Base-by-base conservation (phyloP, 1,284 basidiomycete species). In the Pterulicium gracile region DNA sequence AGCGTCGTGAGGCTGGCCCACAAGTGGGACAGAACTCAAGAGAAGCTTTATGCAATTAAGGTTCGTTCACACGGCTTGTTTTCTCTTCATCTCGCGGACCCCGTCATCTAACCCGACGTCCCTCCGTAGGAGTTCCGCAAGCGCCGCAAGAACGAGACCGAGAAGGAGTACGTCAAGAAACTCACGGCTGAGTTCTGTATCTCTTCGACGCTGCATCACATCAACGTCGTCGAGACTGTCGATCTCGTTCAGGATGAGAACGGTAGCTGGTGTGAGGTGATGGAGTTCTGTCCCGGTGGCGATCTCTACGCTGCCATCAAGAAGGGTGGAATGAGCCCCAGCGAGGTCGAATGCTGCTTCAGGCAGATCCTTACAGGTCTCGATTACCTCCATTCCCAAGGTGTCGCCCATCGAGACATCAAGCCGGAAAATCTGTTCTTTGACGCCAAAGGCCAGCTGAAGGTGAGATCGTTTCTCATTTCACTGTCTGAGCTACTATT, bases 81-180 rank as follows among this genome's bases (percentile, higher is more conserved):
- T 17, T 23, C 17, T 41, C 4, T 43, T 19, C 23, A 43, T 43
- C 23, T 17, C 39, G 18, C 19, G 39, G 10, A 10, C 23, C 23
- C 3, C 42, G 3, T n/a, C 27, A 24, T 34, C 24, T 39, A 41
- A n/a, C n/a, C n/a, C n/a, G n/a, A n/a, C 39, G 24, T 32, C 42
- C 22, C 19, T 45, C 46, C 24, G 42, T 20, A 93, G 84, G 95
- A 98, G 69, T 98, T 98, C 75, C 85, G 95, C 49, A 97, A 97
- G 65, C 81, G 95, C 54, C 79, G 94, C 59, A 96, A 95, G 77
- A 97, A 96, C 63, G 95, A 98, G 69, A 85, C 93, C 1, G 94
- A 98, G 66, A 97, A 97, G 67, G 96, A 98, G 68, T 98, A 98
- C 60, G 86, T 98, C 69, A 98, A 98, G 79, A 98, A 98, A 67